Conservation (phyloP, 2,329 filamentous ascomycete species). For the Incumbomyces lentus region DNA sequence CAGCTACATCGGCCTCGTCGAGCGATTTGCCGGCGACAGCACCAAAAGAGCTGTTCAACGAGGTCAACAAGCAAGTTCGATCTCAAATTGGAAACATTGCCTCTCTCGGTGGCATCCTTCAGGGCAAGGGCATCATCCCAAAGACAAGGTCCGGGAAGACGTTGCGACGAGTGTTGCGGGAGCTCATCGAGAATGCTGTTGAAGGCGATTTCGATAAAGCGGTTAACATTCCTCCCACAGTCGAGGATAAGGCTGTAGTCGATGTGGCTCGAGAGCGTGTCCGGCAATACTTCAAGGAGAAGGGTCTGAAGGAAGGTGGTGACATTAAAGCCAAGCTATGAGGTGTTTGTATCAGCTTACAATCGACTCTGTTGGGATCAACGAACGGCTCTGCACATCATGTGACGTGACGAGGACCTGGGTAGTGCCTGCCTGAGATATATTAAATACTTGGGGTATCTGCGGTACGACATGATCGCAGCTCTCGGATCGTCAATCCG, state of each 20-base stretch:
- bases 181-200: slow-evolving; percentile 73
- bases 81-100: slow-evolving; percentile 81
- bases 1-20: slow-evolving; percentile 33
- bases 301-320: slow-evolving; percentile 24
- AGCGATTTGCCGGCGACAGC: slow-evolving; percentile 25
- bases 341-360: background rate
- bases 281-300: slow-evolving; percentile 59
- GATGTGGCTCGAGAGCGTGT: slow-evolving; percentile 62
- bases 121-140: slow-evolving; percentile 77
- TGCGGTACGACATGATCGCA: too few species aligned
- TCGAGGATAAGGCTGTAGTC: slow-evolving; percentile 69
- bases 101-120: slow-evolving; percentile 69
- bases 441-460: too few species aligned
- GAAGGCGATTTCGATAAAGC: slow-evolving; percentile 61
- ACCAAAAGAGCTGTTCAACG: slow-evolving; percentile 34
- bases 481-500: too few species aligned
- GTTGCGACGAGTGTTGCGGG: slow-evolving; percentile 66
- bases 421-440: too few species aligned
- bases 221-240: slow-evolving; percentile 68
- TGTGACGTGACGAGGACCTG: too few species aligned
- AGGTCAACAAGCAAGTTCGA: slow-evolving; percentile 50
- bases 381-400: too few species aligned
- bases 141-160: slow-evolving; percentile 92
- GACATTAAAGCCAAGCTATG: slow-evolving; percentile 20
- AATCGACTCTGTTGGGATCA: background rate